Base-by-base conservation (phyloP, 2,329 filamentous ascomycete genomes). In the Calonectria pteridis region DNA sequence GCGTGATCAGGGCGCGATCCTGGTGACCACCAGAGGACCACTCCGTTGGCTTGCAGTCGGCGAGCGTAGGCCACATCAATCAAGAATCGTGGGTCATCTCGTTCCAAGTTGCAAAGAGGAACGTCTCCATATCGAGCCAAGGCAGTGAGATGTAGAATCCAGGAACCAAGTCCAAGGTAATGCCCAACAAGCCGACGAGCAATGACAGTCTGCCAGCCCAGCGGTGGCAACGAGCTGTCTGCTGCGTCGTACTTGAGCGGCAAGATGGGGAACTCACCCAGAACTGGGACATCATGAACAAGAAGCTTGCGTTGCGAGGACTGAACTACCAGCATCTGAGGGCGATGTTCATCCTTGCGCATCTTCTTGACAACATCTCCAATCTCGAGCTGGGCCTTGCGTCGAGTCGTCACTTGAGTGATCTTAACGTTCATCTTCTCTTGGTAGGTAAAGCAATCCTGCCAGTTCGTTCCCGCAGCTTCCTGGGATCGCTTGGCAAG, bases 31-130 rank as follows among this genome's bases (percentile, higher is more conserved):
- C 97, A 99, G 9, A 99, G 88, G 7, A 99, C 94, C 1, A 99
- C 95, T 71, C 96, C 95, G 81, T 96, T 98, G 77, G 94, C 93
- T 81, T 98, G 95, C 66, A 99, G 87, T 23, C 96, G 91, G 71
- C 97, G 90, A 0, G 97, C 97, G 83, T 98, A 99, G 0, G 96
- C 94, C 69, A 99, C 92, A 82, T 99, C 97, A 78, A 99, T 99
- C 69, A 99, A 87, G 86, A 97, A 98, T 4, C 95, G 92, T 33
- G 97, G 96, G 80, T 99, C 97, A 77, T 98, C 97, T 53, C 93
- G 93, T 83, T 98, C 97, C 37, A 99, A 87, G 80, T 99, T 99
- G 85, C 97, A 98, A 10, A 99, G 88, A 1, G 97, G 97, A 6
- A 99, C 92, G 82, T 98, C 95, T 31, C 97, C 97, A 82, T 98